Conservation (phyloP, 2,329 filamentous ascomycete species). For the Zasmidium cellare region DNA sequence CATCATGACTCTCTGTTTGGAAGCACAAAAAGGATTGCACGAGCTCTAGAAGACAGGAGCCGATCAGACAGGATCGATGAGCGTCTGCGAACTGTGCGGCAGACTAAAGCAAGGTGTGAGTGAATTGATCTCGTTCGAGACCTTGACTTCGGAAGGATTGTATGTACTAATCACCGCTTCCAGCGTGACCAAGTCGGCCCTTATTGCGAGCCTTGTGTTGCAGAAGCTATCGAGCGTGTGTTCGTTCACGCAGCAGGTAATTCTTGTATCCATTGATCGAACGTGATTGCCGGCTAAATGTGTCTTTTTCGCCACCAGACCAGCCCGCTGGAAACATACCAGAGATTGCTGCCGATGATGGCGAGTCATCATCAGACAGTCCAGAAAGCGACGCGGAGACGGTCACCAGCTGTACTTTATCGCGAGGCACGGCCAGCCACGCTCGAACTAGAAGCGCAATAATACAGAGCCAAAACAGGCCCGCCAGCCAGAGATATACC, state of each 20-base stretch:
- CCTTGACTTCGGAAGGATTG: neutral
- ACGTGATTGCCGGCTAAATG: neutral
- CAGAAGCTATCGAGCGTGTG: neutral
- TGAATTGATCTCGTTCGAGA: neutral
- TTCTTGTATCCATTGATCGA: neutral
- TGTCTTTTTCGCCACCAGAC: neutral
- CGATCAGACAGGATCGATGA: neutral
- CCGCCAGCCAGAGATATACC: neutral
- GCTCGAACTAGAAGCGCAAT: neutral
- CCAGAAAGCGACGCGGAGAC: neutral
- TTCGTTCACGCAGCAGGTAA: conserved; percentile 3
- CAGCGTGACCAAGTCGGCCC: neutral
- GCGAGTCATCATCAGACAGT: neutral
- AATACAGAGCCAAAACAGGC: neutral
- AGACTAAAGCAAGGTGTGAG: neutral
- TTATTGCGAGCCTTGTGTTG: neutral
- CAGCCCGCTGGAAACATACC: neutral
- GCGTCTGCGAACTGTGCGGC: conserved; percentile 1
- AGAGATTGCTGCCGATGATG: neutral
- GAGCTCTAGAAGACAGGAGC: neutral
- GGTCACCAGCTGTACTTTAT: neutral
- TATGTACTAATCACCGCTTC: neutral
- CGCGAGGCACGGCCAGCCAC: neutral
- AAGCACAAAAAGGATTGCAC: neutral
- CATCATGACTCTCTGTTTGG: neutral